Conservation (phyloP, 1,284 basidiomycete species). For the Boletus holoroseus region DNA sequence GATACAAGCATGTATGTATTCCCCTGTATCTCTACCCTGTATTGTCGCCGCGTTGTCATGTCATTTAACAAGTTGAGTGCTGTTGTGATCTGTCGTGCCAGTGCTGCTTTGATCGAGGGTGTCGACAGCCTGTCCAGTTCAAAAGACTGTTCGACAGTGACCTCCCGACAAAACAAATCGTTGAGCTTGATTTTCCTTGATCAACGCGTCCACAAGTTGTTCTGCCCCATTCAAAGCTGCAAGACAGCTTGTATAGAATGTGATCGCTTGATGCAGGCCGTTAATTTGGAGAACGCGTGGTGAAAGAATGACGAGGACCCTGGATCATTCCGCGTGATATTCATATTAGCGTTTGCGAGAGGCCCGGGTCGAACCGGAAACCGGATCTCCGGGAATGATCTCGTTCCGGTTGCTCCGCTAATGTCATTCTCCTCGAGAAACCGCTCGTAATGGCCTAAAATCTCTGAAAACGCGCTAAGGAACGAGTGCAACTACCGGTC, state of each 20-base stretch:
- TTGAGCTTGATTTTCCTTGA: not conserved
- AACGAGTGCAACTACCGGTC: not conserved
- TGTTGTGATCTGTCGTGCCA: not conserved
- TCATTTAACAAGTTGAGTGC: not conserved
- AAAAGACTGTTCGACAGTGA: not conserved
- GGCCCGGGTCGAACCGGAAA: not conserved
- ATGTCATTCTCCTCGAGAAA: not conserved
- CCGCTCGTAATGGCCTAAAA: not conserved
- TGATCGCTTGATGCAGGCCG: not conserved
- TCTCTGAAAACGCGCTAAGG: not conserved
- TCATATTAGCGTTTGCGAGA: no score
- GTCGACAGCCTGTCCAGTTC: not conserved
- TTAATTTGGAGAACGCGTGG: no score
- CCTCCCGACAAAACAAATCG: not conserved
- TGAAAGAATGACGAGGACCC: no score
- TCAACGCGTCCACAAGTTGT: not conserved
- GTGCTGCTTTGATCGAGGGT: not conserved
- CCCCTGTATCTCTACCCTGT: conserved; percentile 1
- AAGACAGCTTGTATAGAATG: not conserved
- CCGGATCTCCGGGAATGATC: not conserved
- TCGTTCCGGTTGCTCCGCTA: not conserved
- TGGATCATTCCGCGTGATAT: not conserved
- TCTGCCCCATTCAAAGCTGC: not conserved
- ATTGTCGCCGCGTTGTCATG: not conserved
- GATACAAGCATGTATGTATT: not conserved